Base-by-base conservation (phyloP, 139 green algal genomes). In the Coccomyxa sp. region DNA sequence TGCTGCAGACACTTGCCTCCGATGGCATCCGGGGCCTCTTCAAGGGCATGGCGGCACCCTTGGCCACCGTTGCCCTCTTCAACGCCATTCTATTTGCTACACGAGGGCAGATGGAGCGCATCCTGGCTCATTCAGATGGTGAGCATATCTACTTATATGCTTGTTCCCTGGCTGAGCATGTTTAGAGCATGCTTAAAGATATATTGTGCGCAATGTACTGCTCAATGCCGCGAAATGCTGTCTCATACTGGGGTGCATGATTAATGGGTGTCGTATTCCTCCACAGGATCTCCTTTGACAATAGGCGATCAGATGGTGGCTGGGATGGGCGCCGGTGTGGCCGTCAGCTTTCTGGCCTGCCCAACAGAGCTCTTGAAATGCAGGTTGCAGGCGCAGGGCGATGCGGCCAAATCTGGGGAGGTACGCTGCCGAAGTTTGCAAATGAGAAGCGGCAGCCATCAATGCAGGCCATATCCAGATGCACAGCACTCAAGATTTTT, bases 361-460 rank as follows among this genome's bases (percentile, higher is more conserved):
- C 94, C 94, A 15, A 97, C 93, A 13, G 94, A 97, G 86, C 91
- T 97, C 58, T 82, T 97, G 74, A 97, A 97, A 85, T 97, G 94
- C 88, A 80, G 94, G 38, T 84, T 97, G 67, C 93, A 97, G 79
- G 92, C 91, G 16, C 90, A 94, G 75, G 84, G 78, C 25, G 87
- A 75, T 75, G 58, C 14, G 71, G 71, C 14, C 27, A 77, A 77
- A 1, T 25, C 63, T 71, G 63, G 21, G 63, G 63, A 28, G 63
- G 38, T 51, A 51, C 3, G 38, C 3, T 51, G 38, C 38, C 38
- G 7, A 51, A 51, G 38, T 51, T 51, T 51, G 7, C 38, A 51
- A 51, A 51, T 51, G 38, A 51, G 38, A 51, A 51, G 38, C 7
- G 38, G 38, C 7, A 51, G 7, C 3, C 38, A 51, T 51, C 38